Base-by-base conservation (phyloP, 345 rosid genomes). In the Salix viminalis region DNA sequence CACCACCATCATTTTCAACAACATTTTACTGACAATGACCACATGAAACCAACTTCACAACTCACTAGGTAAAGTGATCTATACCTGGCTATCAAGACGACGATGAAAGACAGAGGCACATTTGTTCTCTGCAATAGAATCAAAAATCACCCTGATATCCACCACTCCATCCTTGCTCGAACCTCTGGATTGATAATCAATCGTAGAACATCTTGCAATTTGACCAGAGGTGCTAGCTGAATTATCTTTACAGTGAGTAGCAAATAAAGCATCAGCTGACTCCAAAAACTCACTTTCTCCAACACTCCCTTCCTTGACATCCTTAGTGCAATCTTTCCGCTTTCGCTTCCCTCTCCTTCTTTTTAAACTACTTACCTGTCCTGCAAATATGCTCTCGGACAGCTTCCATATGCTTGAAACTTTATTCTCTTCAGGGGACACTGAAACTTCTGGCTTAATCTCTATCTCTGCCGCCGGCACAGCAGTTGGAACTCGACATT, bases 51-150 rank as follows among this genome's bases (percentile, higher is more conserved):
- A 46, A 26, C 26, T 15, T 46, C 28, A 24, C 50, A 46, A 46
- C 26, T 11, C 36, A 0, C 36, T 65, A 67, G 37, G 46, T 34
- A 68, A 76, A 69, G 62, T 56, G 79, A 70, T 36, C 75, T 69
- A 36, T 82, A 94, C 98, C 97, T 94, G 97, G 83, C 97, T 88
- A 82, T 94, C 96, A 69, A 90, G 94, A 34, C 92, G 86, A 23
- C 85, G 84, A 9, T 86, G 84, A 56, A 94, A 94, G 72, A 89
- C 89, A 15, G 74, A 75, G 58, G 92, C 92, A 44, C 92, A 85
- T 66, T 87, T 87, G 42, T 91, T 84, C 74, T 85, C 87, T 0
- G 83, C 77, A 2, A 94, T 78, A 56, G 84, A 75, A 77, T 83
- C 80, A 30, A 86, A 90, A 79, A 90, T 83, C 78, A 82, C 73